Evolutionary conservation across 2,329 filamentous ascomycete genomes (phyloP), one percentile per base, ranked within the genome.

Genomic region (Diplodia sapinea): DNA sequence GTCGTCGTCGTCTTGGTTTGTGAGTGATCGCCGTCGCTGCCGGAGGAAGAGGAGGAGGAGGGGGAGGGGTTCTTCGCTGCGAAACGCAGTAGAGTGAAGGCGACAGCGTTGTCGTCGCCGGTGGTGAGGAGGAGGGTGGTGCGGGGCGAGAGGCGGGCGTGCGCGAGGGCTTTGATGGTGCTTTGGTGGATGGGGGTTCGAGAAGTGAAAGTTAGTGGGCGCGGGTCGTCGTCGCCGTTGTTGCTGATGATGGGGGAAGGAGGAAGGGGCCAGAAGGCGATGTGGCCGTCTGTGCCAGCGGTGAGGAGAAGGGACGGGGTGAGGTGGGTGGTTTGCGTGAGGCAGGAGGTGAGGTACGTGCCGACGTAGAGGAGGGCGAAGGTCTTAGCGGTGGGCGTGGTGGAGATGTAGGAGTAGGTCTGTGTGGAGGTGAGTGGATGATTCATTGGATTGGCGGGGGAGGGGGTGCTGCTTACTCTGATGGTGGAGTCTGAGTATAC

Each of bases 101-200:
- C 89, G 0, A 98, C 77, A 3, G 90, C 90, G 70, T 95, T 95
- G 77, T 98, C 95, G 73, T 99, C 95, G 26, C 95, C 93, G 31
- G 92, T 93, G 0, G 92, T 93, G 4, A 92, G 77, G 20, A 96
- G 74, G 0, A 91, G 71, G 71, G 81, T 72, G 36, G 75, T 43
- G 23, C 33, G 13, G 11, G 31, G 70, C 20, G 73, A 71, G 15
- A 82, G 63, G 33, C 73, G 55, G 1, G 76, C 68, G 4, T 79
- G 64, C 3, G 80, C 75, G 68, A 85, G 75, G 0, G 77, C 74
- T 76, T 97, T 96, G 75, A 97, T 87, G 62, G 89, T 88, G 77
- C 87, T 96, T 73, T 96, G 93, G 74, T 98, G 95, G 29, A 94
- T 77, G 65, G 81, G 82, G 59, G 80, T 77, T 57, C 79, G 74